phyloP scores from a whole-genome alignment of 2,329 filamentous ascomycete species.

The Aspergillus piperis region DNA sequence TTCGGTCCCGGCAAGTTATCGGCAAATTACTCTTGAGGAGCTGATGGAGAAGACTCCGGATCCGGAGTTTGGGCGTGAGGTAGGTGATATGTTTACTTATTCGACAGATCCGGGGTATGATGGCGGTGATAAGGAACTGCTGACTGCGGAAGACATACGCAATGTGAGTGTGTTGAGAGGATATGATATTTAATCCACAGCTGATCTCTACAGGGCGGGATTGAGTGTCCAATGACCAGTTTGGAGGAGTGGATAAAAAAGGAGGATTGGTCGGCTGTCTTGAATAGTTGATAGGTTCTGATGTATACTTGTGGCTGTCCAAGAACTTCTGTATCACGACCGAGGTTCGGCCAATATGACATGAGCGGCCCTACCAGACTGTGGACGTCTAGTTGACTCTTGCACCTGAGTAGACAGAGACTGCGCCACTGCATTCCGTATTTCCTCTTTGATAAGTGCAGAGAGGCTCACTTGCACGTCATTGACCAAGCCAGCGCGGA shows the following conservation, averaged over 20 bases:
- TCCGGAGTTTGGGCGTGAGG: constrained; percentile 47
- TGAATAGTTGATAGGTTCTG: background rate
- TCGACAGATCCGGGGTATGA: constrained; percentile 53
- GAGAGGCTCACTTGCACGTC: background rate
- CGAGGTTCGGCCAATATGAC: no score
- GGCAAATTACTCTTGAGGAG: constrained; percentile 44
- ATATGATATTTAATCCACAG: background rate
- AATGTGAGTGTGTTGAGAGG: constrained; percentile 37
- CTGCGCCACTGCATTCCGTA: background rate
- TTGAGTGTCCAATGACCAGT: constrained; percentile 40
- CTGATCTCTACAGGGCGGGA: constrained; percentile 38
- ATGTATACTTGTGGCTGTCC: no score
- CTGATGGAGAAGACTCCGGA: constrained; percentile 45
- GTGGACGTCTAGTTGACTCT: no score
- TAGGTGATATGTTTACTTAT: constrained; percentile 52
- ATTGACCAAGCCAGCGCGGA: background rate
- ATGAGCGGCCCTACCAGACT: no score
- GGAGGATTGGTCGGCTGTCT: constrained; percentile 30
- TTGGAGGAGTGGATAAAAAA: constrained; percentile 30
- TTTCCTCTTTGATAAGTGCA: background rate
- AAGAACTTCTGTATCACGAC: no score
- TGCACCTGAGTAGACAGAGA: background rate
- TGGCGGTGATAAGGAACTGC: constrained; percentile 45
- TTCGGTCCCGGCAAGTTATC: constrained; percentile 40
- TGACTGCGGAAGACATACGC: constrained; percentile 48